These are phyloP conservation scores for Salvia sclarea DNA, from an alignment of 305 asterid species.

Conservation along the genomic window DNA sequence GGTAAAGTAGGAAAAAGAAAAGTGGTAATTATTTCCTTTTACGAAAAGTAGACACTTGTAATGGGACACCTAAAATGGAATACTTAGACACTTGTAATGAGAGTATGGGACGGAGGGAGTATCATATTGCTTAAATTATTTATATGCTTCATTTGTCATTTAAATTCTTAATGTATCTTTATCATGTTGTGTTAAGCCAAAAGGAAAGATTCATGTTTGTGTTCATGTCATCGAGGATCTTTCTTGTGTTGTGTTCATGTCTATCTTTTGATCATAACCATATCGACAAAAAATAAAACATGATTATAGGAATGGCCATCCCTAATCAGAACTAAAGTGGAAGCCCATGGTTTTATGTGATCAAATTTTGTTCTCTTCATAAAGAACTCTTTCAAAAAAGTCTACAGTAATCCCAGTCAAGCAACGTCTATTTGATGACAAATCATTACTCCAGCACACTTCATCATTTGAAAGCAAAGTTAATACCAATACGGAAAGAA, in stretches of 20 bases:
- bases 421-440: constrained; percentile 27
- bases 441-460: constrained; percentile 20
- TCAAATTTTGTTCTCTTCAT: not conserved
- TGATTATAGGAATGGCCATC: not conserved
- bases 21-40: too few species aligned
- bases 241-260: not conserved
- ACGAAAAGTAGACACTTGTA: too few species aligned
- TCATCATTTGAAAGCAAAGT: constrained; percentile 21
- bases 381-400: constrained; percentile 25
- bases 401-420: constrained; percentile 23
- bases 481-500: constrained; percentile 24
- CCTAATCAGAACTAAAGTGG: constrained; percentile 18
- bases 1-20: too few species aligned
- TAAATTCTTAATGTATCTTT: not conserved
- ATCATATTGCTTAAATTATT: not conserved
- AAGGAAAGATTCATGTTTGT: not conserved
- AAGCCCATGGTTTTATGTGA: constrained; percentile 21
- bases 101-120: too few species aligned
- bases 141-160: not conserved
- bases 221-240: not conserved
- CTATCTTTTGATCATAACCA: not conserved
- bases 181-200: not conserved
- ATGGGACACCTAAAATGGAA: too few species aligned
- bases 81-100: too few species aligned
- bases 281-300: not conserved